Evolutionary conservation across 805 yeast genomes (phyloP).

Genomic region (Blastobotrys terrestris): DNA sequence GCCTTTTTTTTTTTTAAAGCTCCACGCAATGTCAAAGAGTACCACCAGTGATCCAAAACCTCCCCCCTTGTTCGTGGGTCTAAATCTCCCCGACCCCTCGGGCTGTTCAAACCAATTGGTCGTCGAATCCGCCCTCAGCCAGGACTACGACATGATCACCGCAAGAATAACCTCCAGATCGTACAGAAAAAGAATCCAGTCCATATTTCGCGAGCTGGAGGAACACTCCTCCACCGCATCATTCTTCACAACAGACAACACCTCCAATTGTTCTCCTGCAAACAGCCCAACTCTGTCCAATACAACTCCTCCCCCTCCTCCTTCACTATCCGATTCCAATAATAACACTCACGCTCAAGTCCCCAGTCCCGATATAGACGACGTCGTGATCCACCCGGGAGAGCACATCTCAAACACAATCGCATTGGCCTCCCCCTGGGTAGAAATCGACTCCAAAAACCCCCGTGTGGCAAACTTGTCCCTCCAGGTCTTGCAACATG

Average conservation of each 20-base stretch:
- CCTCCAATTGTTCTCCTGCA: too few relatives aligned
- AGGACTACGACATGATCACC: constrained; percentile 49
- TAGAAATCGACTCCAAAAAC: constrained; percentile 57
- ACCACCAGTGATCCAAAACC: neutral
- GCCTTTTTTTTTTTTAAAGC: neutral
- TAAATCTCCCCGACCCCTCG: constrained; percentile 30
- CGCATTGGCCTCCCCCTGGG: constrained; percentile 61
- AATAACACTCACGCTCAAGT: constrained; percentile 20
- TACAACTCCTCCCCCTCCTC: neutral
- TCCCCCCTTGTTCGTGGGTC: constrained; percentile 27
- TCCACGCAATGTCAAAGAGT: neutral
- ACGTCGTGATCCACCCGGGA: constrained; percentile 40
- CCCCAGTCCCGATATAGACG: constrained; percentile 37
- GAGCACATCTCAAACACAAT: constrained; percentile 39
- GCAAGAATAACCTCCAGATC: constrained; percentile 48
- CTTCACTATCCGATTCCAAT: neutral
- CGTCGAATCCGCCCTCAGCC: constrained; percentile 27
- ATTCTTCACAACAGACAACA: constrained; percentile 2
- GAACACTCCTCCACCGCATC: constrained; percentile 2
- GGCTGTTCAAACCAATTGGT: constrained; percentile 24
- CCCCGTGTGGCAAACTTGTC: constrained; percentile 46
- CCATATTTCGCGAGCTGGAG: constrained; percentile 17
- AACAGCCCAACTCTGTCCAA: neutral
- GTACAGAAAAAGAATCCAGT: constrained; percentile 27
- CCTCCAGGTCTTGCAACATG: constrained; percentile 51